Evolutionary conservation across 371 early-diverging fungal genomes (phyloP).

Genomic region (Mucor circinelloides): DNA sequence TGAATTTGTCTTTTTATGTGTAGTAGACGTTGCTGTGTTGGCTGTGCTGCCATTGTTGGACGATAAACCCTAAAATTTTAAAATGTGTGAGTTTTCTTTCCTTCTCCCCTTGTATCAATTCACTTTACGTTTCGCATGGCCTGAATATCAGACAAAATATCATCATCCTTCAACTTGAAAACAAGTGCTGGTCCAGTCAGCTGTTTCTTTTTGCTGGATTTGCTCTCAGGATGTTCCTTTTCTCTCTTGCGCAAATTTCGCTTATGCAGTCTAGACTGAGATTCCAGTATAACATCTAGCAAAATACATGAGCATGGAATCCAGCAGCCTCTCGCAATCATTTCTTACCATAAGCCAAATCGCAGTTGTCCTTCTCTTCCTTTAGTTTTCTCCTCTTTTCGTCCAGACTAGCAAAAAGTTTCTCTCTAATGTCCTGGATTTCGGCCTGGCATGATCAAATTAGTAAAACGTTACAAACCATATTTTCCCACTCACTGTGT

Average conservation of each 20-base stretch:
- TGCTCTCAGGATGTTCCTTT: constrained; percentile 38
- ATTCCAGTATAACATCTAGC: constrained; percentile 41
- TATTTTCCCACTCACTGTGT: constrained; percentile 37
- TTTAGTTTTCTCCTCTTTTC: constrained; percentile 74
- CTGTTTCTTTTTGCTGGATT: constrained; percentile 46
- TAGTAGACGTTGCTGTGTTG: neutral
- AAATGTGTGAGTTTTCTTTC: neutral
- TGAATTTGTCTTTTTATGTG: neutral
- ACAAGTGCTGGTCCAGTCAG: constrained; percentile 42
- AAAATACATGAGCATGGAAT: neutral
- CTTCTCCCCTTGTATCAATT: neutral
- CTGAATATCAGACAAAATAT: constrained; percentile 40
- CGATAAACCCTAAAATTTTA: constrained; percentile 3
- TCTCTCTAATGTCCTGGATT: constrained; percentile 72
- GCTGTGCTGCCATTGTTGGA: neutral
- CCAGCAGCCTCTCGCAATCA: neutral
- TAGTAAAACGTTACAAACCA: neutral
- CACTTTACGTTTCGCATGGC: constrained; percentile 42
- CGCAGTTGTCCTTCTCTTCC: constrained; percentile 86
- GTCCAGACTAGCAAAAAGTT: constrained; percentile 73
- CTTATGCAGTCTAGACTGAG: constrained; percentile 39
- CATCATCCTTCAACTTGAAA: constrained; percentile 45
- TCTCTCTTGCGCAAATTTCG: constrained; percentile 48
- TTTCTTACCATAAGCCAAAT: constrained; percentile 62
- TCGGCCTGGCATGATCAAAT: constrained; percentile 43